Conservation (phyloP, 2,329 filamentous ascomycete genomes). For the Beauveria asiatica region DNA sequence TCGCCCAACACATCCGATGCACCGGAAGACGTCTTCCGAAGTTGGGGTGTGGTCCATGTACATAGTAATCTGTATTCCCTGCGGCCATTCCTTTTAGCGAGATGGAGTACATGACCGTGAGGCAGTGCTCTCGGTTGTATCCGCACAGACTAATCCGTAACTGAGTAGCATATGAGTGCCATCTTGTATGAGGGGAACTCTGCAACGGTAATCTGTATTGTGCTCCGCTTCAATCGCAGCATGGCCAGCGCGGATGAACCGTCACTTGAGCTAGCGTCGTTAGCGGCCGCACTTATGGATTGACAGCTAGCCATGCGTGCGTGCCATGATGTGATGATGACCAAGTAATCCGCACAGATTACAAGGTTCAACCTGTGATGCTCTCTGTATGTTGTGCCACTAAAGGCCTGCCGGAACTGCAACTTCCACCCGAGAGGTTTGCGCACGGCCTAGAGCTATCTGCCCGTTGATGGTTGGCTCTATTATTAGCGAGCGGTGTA, state of each 20-base stretch:
- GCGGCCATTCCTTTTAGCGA: neutral
- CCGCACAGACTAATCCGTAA: too few relatives aligned
- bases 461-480: neutral
- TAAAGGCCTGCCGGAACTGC: neutral
- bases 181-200: neutral
- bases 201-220: neutral
- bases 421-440: neutral
- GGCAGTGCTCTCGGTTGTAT: neutral
- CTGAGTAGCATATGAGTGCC: neutral
- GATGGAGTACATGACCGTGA: neutral
- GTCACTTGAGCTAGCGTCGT: neutral
- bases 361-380: neutral
- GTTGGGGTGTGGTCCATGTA: neutral
- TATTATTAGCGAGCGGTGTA: neutral
- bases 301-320: neutral
- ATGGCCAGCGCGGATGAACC: neutral
- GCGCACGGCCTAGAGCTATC: neutral
- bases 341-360: neutral
- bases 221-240: neutral
- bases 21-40: conserved; percentile 1
- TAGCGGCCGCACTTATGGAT: neutral
- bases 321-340: neutral
- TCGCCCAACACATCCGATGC: neutral
- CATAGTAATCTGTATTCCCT: neutral
- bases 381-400: neutral